Conservation (phyloP, 2,329 filamentous ascomycete genomes). For the Coleophoma cylindrospora region DNA sequence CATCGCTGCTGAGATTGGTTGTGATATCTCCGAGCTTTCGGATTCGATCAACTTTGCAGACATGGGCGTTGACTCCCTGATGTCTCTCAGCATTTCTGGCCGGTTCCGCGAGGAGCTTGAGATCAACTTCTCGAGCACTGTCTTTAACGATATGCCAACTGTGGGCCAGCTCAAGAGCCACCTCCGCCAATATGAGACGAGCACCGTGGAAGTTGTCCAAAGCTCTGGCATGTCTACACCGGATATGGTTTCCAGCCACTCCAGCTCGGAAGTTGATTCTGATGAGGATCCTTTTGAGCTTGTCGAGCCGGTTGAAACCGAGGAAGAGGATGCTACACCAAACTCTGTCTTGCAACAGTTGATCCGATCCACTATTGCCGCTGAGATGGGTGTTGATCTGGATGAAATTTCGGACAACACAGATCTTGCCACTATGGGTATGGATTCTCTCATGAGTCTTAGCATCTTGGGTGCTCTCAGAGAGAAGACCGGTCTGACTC, state of each 20-base stretch:
- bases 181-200: constrained; percentile 29
- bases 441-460: constrained; percentile 53
- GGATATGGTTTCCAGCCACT: constrained; percentile 5
- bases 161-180: constrained; percentile 35
- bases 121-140: constrained; percentile 43
- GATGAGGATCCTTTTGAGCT: constrained; percentile 43
- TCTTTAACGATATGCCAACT: constrained; percentile 30
- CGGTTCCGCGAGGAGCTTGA: constrained; percentile 52
- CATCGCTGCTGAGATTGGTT: constrained; percentile 47
- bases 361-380: constrained; percentile 54
- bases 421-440: constrained; percentile 48
- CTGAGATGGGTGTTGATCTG: constrained; percentile 46
- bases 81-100: constrained; percentile 49
- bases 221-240: constrained; percentile 4
- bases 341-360: constrained; percentile 44
- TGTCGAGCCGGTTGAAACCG: constrained; percentile 39
- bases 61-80: constrained; percentile 53
- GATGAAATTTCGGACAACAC: constrained; percentile 50
- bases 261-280: constrained; percentile 24
- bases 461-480: constrained; percentile 34
- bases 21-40: constrained; percentile 46
- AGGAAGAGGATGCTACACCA: constrained; percentile 37
- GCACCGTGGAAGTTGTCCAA: background rate
- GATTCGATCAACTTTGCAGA: constrained; percentile 49
- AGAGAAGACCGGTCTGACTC: constrained; percentile 13